Evolutionary conservation across 345 rosid genomes (phyloP), one percentile per base, ranked within the genome.

Genomic region (Pelargonium nanum): DNA sequence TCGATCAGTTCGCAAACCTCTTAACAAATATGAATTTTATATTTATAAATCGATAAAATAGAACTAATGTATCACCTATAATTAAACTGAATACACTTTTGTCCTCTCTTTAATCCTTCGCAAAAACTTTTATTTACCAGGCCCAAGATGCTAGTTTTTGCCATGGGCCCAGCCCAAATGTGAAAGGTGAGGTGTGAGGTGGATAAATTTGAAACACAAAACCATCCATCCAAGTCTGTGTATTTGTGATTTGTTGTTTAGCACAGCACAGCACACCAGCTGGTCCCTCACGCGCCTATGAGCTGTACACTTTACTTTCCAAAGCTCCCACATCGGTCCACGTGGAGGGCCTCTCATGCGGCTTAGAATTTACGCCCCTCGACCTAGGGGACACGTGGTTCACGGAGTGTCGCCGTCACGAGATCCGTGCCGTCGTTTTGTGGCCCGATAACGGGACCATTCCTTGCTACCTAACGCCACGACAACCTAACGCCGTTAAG

Each of bases 371-470:
- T 19, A 56, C 52, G 53, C 60, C 64, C 0, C 48, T 32, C 62
- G 21, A 55, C 2, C 2, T 1, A 19, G 20, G 26, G 62, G 67
- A 71, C 76, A 79, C 80, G 76, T 56, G 62, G 62, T 13, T 10
- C 10, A 22, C 30, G 40, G 22, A 56, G 26, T 26, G 74, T 69
- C 68, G 12, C 62, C 70, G 45, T 72, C 74, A 26, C 56, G 15
- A 77, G 81, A 80, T 77, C 77, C 62, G 68, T 66, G 74, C 67
- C 75, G 77, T 72, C 72, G 60, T 69, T 26, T 50, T 20, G 44
- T 16, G 8, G 4, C 60, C 50, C 1, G 21, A 30, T 19, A 54
- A 52, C 59, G 53, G 65, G 71, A 53, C 70, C 72, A 57, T 57
- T 4, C 52, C 48, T 58, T 74, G 79, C 74, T 62, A 75, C 80